Percentiles rank a stretch among this genome's conserved stretches.
Evolutionary conservation across 441 rosid genomes (phyloP).

Genomic region (Biscutella laevigata): DNA sequence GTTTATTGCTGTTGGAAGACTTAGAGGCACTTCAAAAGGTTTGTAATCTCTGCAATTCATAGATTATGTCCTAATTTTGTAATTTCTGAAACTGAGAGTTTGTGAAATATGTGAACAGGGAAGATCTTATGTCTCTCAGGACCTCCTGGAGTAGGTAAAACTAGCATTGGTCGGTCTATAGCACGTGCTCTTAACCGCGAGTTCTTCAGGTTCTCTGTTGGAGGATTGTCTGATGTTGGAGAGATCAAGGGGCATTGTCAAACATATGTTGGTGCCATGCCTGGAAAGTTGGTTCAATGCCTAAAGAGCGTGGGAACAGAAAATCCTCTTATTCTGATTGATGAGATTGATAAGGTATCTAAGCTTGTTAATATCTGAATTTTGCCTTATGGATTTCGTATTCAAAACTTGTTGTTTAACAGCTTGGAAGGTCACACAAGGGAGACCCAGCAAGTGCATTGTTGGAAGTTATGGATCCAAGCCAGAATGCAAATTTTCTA

Average conservation of each 20-base stretch:
- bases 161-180: slow-evolving; percentile 92
- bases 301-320: slow-evolving; percentile 87
- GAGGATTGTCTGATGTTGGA: slow-evolving; percentile 88
- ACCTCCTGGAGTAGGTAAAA: slow-evolving; percentile 98
- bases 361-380: not conserved
- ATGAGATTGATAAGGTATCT: slow-evolving; percentile 94
- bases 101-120: slow-evolving; percentile 38
- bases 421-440: slow-evolving; percentile 79
- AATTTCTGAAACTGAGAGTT: not conserved
- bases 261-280: slow-evolving; percentile 92
- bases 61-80: not conserved
- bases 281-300: slow-evolving; percentile 98
- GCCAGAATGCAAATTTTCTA: slow-evolving; percentile 87
- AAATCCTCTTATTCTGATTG: slow-evolving; percentile 92
- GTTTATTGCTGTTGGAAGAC: slow-evolving; percentile 89
- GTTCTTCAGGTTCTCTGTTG: slow-evolving; percentile 88
- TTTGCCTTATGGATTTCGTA: not conserved
- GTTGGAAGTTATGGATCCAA: slow-evolving; percentile 97
- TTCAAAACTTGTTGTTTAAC: slow-evolving; percentile 19
- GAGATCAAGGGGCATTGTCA: slow-evolving; percentile 99
- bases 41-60: no score
- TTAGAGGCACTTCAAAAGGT: slow-evolving; percentile 80
- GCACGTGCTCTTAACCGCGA: slow-evolving; percentile 87
- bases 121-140: slow-evolving; percentile 94
- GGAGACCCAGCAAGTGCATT: slow-evolving; percentile 96